Base-by-base conservation (phyloP, 1,139 yeast species). In the Scheffersomyces stambukii region DNA sequence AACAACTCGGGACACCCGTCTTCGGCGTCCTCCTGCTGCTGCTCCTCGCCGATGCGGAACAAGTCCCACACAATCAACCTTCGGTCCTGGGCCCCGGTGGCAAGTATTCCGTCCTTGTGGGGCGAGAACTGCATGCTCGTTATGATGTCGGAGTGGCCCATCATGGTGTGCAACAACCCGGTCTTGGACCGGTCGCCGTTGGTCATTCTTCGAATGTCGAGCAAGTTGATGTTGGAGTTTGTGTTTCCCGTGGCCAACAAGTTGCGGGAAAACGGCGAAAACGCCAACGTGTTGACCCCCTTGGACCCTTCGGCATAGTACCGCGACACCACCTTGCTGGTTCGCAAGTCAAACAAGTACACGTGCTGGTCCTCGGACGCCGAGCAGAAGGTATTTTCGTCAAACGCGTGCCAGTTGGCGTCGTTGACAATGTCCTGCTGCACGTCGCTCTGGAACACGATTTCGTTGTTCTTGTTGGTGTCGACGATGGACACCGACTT, bases 1-100 rank as follows among this genome's bases (percentile, higher is more conserved):
- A 82, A 66, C 21, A 82, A 55, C 48, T 83, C 94, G 5, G 91
- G 88, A 25, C 82, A 80, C 25, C 91, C 94, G 46, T 83, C 93
- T 36, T 75, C 81, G 21, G 81, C 83, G 39, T 81, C 81, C 47
- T 82, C 94, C 37, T 76, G 84, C n/a, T 64, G 65, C 50, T 81
- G 91, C 45, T 82, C 93, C 42, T 79, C 84, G 2, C 93, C 93
- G 18, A 82, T 77, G 45, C 71, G 77, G 31, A 64, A 60, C 29
- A 82, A 57, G 48, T 82, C 91, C 94, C 94, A 83, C 5, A 82
- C 47, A 25, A 82, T 76, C 16, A 81, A 68, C 37, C 91, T 62
- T 40, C 89, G 66, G 46, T 82, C 93, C 38, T 73, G 75, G 1
- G 86, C 75, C 2, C 86, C 82, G 0, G 85, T 75, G 1, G 83